phyloP scores from a whole-genome alignment of 1,284 basidiomycete species.

The Naganishia sp. region DNA sequence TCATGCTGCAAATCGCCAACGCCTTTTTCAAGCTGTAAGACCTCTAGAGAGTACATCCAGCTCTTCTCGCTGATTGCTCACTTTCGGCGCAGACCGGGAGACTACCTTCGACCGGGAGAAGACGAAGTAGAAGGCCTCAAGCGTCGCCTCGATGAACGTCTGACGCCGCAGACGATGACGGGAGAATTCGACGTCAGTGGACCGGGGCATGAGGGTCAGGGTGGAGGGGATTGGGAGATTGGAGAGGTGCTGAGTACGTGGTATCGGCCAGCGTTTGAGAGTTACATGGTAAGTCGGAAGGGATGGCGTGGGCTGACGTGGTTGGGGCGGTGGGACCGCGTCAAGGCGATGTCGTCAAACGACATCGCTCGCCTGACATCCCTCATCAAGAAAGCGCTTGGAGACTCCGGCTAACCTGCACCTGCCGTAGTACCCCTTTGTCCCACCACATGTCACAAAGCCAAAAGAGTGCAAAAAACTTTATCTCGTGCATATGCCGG shows the following conservation, averaged over 20 bases:
- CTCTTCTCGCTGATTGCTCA: too few relatives aligned
- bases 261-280: conserved; percentile 97
- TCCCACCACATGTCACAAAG: conserved; percentile 93
- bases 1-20: conserved; percentile 97
- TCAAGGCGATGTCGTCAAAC: background rate
- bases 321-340: conserved; percentile 60
- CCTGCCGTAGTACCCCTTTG: conserved; percentile 80
- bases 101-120: conserved; percentile 94
- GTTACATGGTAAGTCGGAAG: conserved; percentile 80
- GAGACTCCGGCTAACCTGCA: background rate
- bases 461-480: conserved; percentile 98
- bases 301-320: background rate
- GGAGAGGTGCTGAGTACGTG: conserved; percentile 92
- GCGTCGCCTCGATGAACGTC: conserved; percentile 78
- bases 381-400: too few relatives aligned
- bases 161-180: conserved; percentile 58
- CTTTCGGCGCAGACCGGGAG: conserved; percentile 71
- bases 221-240: conserved; percentile 77
- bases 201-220: conserved; percentile 8
- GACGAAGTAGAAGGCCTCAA: conserved; percentile 88
- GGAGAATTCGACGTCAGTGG: conserved; percentile 22
- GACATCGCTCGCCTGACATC: background rate
- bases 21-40: conserved; percentile 96
- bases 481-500: conserved; percentile 92
- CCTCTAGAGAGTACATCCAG: too few relatives aligned